Percentiles rank a stretch among this genome's conserved stretches.
Conservation (phyloP, 2,329 filamentous ascomycete genomes). For the Alternaria burnsii region DNA sequence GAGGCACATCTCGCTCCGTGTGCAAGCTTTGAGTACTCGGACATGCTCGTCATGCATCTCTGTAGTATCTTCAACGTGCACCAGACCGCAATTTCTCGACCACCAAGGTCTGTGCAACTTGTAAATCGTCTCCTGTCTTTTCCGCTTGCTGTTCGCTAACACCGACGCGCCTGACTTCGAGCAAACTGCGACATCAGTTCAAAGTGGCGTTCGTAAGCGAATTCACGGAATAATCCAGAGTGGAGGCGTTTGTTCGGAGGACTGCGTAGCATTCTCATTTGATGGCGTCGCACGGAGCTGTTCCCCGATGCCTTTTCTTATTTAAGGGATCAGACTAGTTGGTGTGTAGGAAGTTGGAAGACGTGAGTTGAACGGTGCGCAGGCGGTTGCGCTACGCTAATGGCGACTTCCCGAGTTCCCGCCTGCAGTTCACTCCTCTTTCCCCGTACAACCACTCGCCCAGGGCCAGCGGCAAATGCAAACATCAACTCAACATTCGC, state of each 20-base stretch:
- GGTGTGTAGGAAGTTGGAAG: not conserved
- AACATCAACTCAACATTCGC: not conserved
- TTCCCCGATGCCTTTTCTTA: not conserved
- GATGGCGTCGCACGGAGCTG: not conserved
- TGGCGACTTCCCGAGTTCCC: conserved; percentile 2
- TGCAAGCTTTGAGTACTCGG: not conserved
- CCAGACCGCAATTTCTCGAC: conserved; percentile 3
- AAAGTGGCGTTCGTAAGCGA: not conserved
- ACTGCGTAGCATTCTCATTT: not conserved
- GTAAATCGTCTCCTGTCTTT: not conserved
- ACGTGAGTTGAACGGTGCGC: conserved; percentile 1
- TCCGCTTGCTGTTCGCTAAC: not conserved
- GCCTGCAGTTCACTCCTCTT: conserved; percentile 3
- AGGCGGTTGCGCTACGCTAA: not conserved
- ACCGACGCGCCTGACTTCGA: not conserved
- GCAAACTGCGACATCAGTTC: not conserved
- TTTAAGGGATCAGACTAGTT: not conserved
- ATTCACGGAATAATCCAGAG: not conserved
- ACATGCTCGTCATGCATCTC: conserved; percentile 1
- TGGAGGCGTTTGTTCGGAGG: not conserved
- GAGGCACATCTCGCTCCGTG: not conserved
- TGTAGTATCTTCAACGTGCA: conserved; percentile 1
- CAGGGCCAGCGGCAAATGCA: conserved; percentile 5
- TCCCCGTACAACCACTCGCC: conserved; percentile 3
- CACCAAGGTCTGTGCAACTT: not conserved